Evolutionary conservation across 2,329 filamentous ascomycete genomes (phyloP).

Genomic region (Phyllosticta ampelicida): DNA sequence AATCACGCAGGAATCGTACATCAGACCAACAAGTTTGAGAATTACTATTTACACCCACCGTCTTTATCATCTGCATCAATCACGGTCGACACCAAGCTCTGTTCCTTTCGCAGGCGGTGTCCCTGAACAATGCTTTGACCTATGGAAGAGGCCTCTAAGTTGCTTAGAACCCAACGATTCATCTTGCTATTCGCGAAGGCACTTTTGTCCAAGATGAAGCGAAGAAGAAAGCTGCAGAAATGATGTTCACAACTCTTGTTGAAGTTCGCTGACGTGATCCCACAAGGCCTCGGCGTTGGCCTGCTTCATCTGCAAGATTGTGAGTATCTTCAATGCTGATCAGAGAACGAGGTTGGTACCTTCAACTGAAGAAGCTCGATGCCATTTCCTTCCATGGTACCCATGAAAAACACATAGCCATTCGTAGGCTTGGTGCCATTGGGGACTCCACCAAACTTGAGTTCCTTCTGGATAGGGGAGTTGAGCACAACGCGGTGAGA

Average conservation of each 20-base stretch:
- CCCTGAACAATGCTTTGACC: neutral
- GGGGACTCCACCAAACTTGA: conserved; percentile 59
- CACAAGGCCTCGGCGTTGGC: conserved; percentile 38
- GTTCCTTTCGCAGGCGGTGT: neutral
- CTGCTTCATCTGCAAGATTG: conserved; percentile 29
- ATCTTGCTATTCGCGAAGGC: neutral
- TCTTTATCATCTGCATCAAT: neutral
- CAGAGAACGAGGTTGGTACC: conserved; percentile 30
- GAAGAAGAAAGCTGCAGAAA: neutral
- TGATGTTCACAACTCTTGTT: conserved; percentile 26
- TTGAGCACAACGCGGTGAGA: conserved; percentile 82
- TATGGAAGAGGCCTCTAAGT: neutral
- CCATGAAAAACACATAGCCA: conserved; percentile 57
- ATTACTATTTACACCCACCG: neutral
- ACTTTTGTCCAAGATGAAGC: neutral
- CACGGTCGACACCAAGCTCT: neutral
- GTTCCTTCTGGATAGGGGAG: conserved; percentile 64
- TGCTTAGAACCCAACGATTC: neutral
- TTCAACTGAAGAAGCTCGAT: conserved; percentile 46
- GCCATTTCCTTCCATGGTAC: conserved; percentile 42
- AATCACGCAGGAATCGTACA: neutral
- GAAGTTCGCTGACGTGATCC: conserved; percentile 31
- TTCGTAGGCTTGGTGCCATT: conserved; percentile 53
- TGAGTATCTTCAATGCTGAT: neutral
- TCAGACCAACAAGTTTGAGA: neutral